These are phyloP conservation scores for Colletotrichum tamarilloi DNA, from an alignment of 2,329 filamentous ascomycete genomes.

Conservation along the genomic window DNA sequence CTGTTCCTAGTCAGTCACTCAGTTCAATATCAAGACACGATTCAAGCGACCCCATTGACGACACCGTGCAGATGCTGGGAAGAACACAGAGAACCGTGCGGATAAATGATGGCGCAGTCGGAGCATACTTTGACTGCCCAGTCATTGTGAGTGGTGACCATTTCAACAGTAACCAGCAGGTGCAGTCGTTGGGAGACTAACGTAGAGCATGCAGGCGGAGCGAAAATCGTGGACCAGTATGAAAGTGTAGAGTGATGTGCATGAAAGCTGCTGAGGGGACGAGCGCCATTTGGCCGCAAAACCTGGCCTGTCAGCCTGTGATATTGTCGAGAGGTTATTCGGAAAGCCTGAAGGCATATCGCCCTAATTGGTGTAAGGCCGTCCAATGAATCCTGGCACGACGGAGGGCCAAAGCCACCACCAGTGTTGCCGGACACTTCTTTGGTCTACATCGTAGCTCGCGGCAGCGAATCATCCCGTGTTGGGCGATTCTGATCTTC, in stretches of 20 bases:
- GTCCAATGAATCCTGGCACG: constrained; percentile 12
- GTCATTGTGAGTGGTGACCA: neutral
- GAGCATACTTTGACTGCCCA: neutral
- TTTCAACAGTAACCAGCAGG: neutral
- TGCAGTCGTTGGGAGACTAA: neutral
- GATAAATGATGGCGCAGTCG: neutral
- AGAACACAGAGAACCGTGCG: neutral
- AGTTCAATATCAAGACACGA: constrained; percentile 10
- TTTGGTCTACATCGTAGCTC: constrained; percentile 16
- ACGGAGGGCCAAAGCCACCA: constrained; percentile 1
- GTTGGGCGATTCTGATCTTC: neutral
- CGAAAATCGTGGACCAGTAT: constrained; percentile 15
- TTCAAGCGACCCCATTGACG: constrained; percentile 25
- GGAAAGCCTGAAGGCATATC: constrained; percentile 6
- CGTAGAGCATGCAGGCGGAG: constrained; percentile 7
- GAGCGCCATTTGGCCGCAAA: constrained; percentile 7
- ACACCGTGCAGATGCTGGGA: constrained; percentile 19
- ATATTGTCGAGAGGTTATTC: constrained; percentile 6
- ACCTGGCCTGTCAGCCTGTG: neutral
- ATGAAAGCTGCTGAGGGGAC: constrained; percentile 17
- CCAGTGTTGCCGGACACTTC: constrained; percentile 8
- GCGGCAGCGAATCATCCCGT: constrained; percentile 22
- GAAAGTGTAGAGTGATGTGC: constrained; percentile 4
- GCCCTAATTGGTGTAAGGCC: constrained; percentile 1
- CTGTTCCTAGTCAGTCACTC: constrained; percentile 26